Percentiles rank a stretch among this genome's conserved stretches.
phyloP scores from a whole-genome alignment of 2,329 filamentous ascomycete species.

The Neoscytalidium dimidiatum region DNA sequence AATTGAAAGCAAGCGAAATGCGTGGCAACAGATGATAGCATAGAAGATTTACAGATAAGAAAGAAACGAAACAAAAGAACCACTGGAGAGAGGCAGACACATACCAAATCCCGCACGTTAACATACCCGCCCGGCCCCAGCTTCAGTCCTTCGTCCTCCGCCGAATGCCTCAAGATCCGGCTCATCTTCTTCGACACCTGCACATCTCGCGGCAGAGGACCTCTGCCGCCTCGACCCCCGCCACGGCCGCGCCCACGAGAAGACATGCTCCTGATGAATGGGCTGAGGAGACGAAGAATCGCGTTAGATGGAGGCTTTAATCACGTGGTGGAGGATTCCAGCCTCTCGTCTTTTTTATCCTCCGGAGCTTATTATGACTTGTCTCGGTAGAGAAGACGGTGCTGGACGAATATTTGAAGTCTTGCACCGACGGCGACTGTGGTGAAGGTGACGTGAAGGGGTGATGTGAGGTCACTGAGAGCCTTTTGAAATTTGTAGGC shows the following conservation, averaged over 20 bases:
- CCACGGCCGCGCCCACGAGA: background rate
- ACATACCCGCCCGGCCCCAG: constrained; percentile 63
- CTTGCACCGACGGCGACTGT: background rate
- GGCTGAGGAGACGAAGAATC: background rate
- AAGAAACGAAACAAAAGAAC: background rate
- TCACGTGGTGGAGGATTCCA: background rate
- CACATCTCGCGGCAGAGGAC: constrained; percentile 40
- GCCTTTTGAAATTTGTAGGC: constrained; percentile 4
- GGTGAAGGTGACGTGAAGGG: background rate
- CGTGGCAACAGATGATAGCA: no score
- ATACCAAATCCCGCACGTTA: constrained; percentile 60
- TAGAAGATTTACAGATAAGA: background rate
- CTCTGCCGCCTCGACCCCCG: constrained; percentile 3
- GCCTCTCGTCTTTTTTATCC: no score
- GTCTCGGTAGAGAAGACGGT: background rate
- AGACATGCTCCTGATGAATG: background rate
- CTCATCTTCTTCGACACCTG: constrained; percentile 53
- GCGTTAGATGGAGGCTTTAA: background rate
- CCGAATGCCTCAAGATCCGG: constrained; percentile 63
- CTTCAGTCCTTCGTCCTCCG: constrained; percentile 59
- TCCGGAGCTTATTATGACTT: background rate
- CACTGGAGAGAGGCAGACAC: constrained; percentile 27
- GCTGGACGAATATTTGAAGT: background rate
- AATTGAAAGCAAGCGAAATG: no score
- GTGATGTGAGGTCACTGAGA: background rate